Conservation (phyloP, 192 early-diverging fungal species). For the Coemansia sp. region DNA sequence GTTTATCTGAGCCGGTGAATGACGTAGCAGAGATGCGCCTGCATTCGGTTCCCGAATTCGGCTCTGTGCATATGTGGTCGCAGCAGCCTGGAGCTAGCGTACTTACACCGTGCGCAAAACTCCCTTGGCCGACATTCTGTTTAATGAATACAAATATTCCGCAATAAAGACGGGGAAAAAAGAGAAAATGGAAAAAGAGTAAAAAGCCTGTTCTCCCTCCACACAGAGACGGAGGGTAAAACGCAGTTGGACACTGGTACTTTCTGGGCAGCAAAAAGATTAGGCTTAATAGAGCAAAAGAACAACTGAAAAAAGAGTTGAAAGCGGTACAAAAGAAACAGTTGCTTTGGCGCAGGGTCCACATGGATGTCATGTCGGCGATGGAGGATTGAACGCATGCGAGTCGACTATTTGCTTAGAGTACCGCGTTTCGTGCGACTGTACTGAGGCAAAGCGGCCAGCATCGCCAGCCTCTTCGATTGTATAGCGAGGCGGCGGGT, state of each 20-base stretch:
- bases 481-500: conserved; percentile 42
- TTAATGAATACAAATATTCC: conserved; percentile 24
- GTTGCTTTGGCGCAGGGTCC: not conserved
- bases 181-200: conserved; percentile 5
- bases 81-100: not conserved
- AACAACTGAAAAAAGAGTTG: not conserved
- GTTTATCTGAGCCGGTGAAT: not conserved
- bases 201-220: not conserved
- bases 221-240: not conserved
- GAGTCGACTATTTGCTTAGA: conserved; percentile 13
- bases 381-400: not conserved
- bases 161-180: conserved; percentile 2
- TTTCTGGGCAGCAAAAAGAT: not conserved
- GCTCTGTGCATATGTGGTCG: not conserved
- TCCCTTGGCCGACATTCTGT: conserved; percentile 38
- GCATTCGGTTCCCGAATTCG: not conserved
- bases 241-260: too few relatives aligned
- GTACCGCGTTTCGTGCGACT: conserved; percentile 49
- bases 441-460: conserved; percentile 39
- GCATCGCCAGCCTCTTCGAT: conserved; percentile 42
- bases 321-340: not conserved
- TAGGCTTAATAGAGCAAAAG: not conserved
- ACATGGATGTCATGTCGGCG: not conserved
- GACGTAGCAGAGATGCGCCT: not conserved
- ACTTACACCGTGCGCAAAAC: conserved; percentile 49